Evolutionary conservation across 2,329 filamentous ascomycete species (phyloP).

Genomic region (Talaromyces sp.): DNA sequence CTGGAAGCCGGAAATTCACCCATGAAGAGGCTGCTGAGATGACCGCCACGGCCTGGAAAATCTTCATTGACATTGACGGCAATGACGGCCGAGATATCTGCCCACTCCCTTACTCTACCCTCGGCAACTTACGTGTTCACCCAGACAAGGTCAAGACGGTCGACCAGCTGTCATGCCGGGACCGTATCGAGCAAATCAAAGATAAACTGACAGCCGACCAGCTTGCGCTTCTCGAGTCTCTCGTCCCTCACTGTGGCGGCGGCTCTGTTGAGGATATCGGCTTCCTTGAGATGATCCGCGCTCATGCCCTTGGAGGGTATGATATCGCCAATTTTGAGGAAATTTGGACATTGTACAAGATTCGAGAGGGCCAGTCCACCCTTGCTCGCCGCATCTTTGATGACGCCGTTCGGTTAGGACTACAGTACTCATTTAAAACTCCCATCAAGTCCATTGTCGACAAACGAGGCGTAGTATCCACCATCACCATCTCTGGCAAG

Average conservation of each 20-base stretch:
- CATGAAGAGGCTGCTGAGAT: slow-evolving; percentile 10
- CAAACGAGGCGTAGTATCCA: background rate
- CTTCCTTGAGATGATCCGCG: slow-evolving; percentile 24
- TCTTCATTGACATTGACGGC: slow-evolving; percentile 13
- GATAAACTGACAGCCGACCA: slow-evolving; percentile 31
- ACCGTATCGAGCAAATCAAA: slow-evolving; percentile 29
- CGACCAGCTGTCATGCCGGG: slow-evolving; percentile 23
- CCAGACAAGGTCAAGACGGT: background rate
- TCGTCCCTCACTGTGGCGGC: slow-evolving; percentile 28
- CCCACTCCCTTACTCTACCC: slow-evolving; percentile 4
- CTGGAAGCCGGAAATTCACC: slow-evolving; percentile 4
- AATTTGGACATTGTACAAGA: slow-evolving; percentile 29
- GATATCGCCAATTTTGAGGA: slow-evolving; percentile 25
- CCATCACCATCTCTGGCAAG: slow-evolving; percentile 3
- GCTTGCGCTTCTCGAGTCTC: slow-evolving; percentile 23
- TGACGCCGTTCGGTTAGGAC: slow-evolving; percentile 23
- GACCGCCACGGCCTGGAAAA: background rate
- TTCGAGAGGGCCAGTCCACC: slow-evolving; percentile 30
- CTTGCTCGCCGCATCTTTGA: slow-evolving; percentile 29
- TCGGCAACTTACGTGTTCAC: background rate
- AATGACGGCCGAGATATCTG: slow-evolving; percentile 10
- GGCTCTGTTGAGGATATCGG: slow-evolving; percentile 25
- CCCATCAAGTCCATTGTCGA: slow-evolving; percentile 24
- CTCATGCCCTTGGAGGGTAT: slow-evolving; percentile 23
- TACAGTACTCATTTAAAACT: slow-evolving; percentile 29